Percentiles rank a stretch among this genome's conserved stretches.
These are phyloP conservation scores for Kwoniella mangroviensis DNA, from an alignment of 768 basidiomycete species.

Conservation along the genomic window DNA sequence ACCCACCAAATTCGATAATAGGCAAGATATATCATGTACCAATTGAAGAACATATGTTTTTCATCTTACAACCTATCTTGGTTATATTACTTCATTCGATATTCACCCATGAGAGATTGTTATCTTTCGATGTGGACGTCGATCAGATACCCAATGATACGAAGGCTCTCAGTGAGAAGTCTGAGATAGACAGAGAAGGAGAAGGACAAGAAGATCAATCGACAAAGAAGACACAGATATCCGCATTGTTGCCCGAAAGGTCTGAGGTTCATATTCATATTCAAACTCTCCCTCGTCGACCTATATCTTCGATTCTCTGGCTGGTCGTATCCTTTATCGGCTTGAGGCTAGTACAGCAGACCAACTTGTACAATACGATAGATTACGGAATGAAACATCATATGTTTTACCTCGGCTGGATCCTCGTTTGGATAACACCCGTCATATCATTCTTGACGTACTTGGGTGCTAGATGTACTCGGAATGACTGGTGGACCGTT, in stretches of 20 bases:
- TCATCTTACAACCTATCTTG: conserved; percentile 54
- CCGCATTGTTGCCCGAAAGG: background rate
- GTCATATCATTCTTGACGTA: conserved; percentile 49
- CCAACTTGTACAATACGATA: conserved; percentile 21
- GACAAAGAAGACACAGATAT: background rate
- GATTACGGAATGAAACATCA: conserved; percentile 28
- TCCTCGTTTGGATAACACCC: conserved; percentile 53
- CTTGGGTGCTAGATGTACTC: conserved; percentile 40
- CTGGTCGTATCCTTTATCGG: conserved; percentile 23
- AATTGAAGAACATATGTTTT: conserved; percentile 56
- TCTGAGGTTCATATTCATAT: conserved; percentile 14
- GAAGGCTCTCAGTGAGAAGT: no score
- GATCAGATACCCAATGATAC: background rate
- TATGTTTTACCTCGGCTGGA: conserved; percentile 54
- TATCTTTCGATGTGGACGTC: conserved; percentile 40
- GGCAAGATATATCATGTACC: conserved; percentile 46
- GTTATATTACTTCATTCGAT: conserved; percentile 49
- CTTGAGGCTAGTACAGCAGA: conserved; percentile 31
- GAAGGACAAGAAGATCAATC: background rate
- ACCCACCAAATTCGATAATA: conserved; percentile 49
- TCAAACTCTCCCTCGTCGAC: conserved; percentile 46
- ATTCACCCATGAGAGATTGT: conserved; percentile 29
- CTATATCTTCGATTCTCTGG: conserved; percentile 35
- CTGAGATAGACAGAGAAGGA: background rate
- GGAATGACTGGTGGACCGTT: conserved; percentile 21